Conservation (phyloP, 495 filamentous ascomycete species). For the Wilcoxina mikolae region DNA sequence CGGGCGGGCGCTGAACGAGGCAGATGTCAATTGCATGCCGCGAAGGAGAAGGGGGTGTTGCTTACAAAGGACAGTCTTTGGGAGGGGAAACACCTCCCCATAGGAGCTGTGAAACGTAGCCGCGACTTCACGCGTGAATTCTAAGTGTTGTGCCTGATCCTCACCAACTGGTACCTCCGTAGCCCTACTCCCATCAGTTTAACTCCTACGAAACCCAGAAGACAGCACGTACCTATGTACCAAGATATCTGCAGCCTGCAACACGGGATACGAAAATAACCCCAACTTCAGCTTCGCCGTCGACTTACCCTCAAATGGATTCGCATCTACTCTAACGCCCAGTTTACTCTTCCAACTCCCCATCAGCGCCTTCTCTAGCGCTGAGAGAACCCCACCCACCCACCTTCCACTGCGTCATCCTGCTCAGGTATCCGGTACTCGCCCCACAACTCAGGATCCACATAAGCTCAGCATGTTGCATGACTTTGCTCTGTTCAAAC, state of each 20-base stretch:
- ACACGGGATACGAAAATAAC: constrained; percentile 90
- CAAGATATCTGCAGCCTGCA: constrained; percentile 90
- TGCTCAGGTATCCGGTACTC: constrained; percentile 69
- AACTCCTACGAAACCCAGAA: background rate
- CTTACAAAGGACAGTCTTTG: constrained; percentile 64
- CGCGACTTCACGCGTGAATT: constrained; percentile 73
- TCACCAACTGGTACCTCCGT: constrained; percentile 94
- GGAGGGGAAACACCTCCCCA: constrained; percentile 45
- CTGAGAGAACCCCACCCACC: constrained; percentile 16
- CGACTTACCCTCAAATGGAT: constrained; percentile 25
- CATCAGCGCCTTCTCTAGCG: constrained; percentile 2
- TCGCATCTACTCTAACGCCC: constrained; percentile 11
- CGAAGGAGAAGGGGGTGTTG: background rate
- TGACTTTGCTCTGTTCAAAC: constrained; percentile 65
- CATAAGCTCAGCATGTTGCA: constrained; percentile 73
- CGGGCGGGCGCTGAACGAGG: constrained; percentile 47
- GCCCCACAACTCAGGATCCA: constrained; percentile 90
- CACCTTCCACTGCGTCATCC: constrained; percentile 99
- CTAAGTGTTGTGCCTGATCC: constrained; percentile 85
- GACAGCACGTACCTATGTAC: constrained; percentile 48
- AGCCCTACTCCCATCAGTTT: constrained; percentile 37
- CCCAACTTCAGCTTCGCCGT: constrained; percentile 60
- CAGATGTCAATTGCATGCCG: background rate
- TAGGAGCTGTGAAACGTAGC: constrained; percentile 70
- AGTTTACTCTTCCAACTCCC: constrained; percentile 19